phyloP scores from a whole-genome alignment of 1,284 basidiomycete genomes.

The Tetrapyrgos nigripes region DNA sequence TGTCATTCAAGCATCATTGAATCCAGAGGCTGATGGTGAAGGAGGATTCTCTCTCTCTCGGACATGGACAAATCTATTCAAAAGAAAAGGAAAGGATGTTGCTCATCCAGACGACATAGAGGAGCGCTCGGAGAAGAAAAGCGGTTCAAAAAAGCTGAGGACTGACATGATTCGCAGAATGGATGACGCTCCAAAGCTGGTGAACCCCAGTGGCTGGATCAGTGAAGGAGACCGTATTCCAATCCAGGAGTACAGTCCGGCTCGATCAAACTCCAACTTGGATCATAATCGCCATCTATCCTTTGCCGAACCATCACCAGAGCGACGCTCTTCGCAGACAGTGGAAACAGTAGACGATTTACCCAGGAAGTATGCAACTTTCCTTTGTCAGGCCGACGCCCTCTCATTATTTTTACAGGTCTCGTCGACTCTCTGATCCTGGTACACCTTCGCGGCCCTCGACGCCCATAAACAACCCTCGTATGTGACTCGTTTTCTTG shows the following conservation, averaged over 20 bases:
- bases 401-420: neutral
- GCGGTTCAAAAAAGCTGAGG: constrained; percentile 49
- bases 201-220: constrained; percentile 84
- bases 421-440: constrained; percentile 47
- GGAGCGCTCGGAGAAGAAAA: constrained; percentile 22
- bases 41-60: constrained; percentile 37
- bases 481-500: constrained; percentile 12
- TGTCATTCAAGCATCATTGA: constrained; percentile 61
- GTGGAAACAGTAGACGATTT: neutral
- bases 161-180: constrained; percentile 89
- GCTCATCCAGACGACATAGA: constrained; percentile 13
- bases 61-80: constrained; percentile 24
- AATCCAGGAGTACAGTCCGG: constrained; percentile 21
- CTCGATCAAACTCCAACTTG: constrained; percentile 14
- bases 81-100: neutral
- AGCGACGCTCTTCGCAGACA: constrained; percentile 2
- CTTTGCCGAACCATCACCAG: constrained; percentile 21
- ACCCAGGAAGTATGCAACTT: neutral
- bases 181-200: constrained; percentile 78
- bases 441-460: constrained; percentile 34
- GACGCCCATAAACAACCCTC: constrained; percentile 13
- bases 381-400: neutral
- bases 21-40: constrained; percentile 29
- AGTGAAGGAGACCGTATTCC: constrained; percentile 46
- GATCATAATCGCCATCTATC: constrained; percentile 24